A percentile compares a stretch with the other conserved stretches of the same genome.
Conservation (phyloP, 1,284 basidiomycete species). For the Ustilago nuda region DNA sequence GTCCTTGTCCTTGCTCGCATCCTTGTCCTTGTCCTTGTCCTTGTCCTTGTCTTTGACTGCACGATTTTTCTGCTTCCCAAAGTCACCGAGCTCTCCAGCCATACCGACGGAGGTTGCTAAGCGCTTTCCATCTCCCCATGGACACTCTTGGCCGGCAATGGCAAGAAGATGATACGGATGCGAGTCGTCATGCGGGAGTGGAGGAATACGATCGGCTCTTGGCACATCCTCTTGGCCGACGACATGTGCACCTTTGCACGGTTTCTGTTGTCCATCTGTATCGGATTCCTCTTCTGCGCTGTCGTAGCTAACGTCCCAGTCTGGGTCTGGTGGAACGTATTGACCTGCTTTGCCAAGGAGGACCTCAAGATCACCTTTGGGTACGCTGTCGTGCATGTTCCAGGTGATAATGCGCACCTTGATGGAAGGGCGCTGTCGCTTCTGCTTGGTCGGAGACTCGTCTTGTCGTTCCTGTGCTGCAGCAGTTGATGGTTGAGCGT, state of each 20-base stretch:
- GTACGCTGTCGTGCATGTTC: slow-evolving; percentile 72
- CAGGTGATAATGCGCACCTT: slow-evolving; percentile 72
- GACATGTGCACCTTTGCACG: slow-evolving; percentile 39
- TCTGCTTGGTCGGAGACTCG: neutral
- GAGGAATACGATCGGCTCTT: slow-evolving; percentile 59
- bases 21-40: slow-evolving; percentile 32
- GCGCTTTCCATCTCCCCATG: slow-evolving; percentile 64
- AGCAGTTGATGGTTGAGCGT: neutral
- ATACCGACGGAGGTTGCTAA: slow-evolving; percentile 61
- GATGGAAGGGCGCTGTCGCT: slow-evolving; percentile 64
- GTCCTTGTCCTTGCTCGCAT: slow-evolving; percentile 26
- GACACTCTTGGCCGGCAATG: slow-evolving; percentile 77
- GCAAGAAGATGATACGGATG: slow-evolving; percentile 86
- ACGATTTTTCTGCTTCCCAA: slow-evolving; percentile 46
- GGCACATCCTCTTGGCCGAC: slow-evolving; percentile 56
- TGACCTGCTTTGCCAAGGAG: slow-evolving; percentile 77
- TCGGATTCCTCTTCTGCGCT: slow-evolving; percentile 37
- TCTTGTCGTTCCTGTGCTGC: neutral
- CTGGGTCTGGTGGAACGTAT: slow-evolving; percentile 70
- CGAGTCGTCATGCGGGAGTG: slow-evolving; percentile 55
- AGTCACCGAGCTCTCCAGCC: slow-evolving; percentile 61
- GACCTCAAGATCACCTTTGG: slow-evolving; percentile 80
- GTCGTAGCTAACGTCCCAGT: slow-evolving; percentile 55
- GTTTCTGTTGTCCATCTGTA: neutral
- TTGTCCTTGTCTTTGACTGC: slow-evolving; percentile 37